Conservation (phyloP, 129 eudicot genomes). For the Ambrosia artemisiifolia region DNA sequence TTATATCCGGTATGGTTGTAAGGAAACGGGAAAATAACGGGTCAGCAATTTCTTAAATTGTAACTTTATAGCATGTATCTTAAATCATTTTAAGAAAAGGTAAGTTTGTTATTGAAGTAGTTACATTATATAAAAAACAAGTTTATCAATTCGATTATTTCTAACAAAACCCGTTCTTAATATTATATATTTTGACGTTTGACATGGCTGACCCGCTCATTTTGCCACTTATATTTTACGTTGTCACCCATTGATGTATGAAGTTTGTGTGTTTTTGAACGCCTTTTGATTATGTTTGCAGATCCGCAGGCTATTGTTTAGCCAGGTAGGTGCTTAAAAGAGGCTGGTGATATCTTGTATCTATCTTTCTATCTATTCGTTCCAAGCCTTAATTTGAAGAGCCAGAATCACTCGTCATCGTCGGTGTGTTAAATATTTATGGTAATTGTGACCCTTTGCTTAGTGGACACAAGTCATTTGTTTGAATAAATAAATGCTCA, state of each 20-base stretch:
- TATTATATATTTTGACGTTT: slow-evolving; percentile 4
- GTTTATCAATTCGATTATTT: neutral
- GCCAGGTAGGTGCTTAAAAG: slow-evolving; percentile 33
- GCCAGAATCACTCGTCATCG: slow-evolving; percentile 12
- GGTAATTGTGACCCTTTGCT: slow-evolving; percentile 28
- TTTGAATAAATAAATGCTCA: slow-evolving; percentile 25
- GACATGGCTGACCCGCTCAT: too few species aligned
- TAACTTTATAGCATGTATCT: neutral
- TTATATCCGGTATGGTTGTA: neutral
- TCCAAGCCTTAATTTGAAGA: slow-evolving; percentile 24
- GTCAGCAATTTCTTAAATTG: neutral
- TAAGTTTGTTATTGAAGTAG: neutral
- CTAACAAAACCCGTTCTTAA: neutral
- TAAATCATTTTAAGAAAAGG: neutral
- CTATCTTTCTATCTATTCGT: slow-evolving; percentile 21
- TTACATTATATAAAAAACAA: neutral
- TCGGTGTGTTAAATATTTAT: slow-evolving; percentile 22
- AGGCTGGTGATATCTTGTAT: slow-evolving; percentile 26
- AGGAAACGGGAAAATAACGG: neutral
- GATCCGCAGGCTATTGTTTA: slow-evolving; percentile 43
- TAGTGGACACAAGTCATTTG: slow-evolving; percentile 24
- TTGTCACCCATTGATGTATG: neutral
- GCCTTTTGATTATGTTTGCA: slow-evolving; percentile 16
- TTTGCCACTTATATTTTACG: too few species aligned
- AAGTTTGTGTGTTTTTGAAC: neutral